Conservation (phyloP, 2,329 filamentous ascomycete species). For the Claviceps monticola region DNA sequence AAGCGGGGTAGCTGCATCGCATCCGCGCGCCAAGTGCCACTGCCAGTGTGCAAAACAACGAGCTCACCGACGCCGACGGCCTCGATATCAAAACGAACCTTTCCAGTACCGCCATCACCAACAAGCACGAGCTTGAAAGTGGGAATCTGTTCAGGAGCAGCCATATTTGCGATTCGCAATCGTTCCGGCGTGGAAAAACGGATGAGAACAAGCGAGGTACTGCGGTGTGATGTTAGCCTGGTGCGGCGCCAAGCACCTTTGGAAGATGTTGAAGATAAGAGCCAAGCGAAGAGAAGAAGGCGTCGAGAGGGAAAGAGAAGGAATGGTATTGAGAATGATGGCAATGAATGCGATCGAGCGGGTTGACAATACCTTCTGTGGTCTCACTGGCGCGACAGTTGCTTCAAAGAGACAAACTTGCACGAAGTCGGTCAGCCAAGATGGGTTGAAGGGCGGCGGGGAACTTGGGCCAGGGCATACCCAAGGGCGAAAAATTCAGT, state of each 20-base stretch:
- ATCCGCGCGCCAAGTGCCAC: not conserved
- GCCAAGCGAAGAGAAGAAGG: not conserved
- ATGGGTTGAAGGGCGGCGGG: constrained; percentile 28
- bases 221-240: constrained; percentile 21
- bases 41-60: constrained; percentile 7
- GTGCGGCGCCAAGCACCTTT: constrained; percentile 2
- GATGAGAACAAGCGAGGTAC: constrained; percentile 36
- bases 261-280: not conserved
- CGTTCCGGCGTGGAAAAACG: constrained; percentile 11
- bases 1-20: constrained; percentile 11
- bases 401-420: constrained; percentile 23
- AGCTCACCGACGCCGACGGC: constrained; percentile 4
- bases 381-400: constrained; percentile 17
- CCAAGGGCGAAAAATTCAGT: constrained; percentile 31
- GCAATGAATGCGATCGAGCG: constrained; percentile 11
- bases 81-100: constrained; percentile 43
- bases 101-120: constrained; percentile 97
- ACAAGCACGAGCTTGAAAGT: constrained; percentile 99
- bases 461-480: constrained; percentile 23
- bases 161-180: constrained; percentile 41
- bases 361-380: constrained; percentile 10
- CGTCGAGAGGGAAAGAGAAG: not conserved
- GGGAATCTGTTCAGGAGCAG: constrained; percentile 38
- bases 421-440: constrained; percentile 19
- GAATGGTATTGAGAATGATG: constrained; percentile 6